Conservation (phyloP, 2,329 filamentous ascomycete genomes). For the Hirsutella minnesotensis region DNA sequence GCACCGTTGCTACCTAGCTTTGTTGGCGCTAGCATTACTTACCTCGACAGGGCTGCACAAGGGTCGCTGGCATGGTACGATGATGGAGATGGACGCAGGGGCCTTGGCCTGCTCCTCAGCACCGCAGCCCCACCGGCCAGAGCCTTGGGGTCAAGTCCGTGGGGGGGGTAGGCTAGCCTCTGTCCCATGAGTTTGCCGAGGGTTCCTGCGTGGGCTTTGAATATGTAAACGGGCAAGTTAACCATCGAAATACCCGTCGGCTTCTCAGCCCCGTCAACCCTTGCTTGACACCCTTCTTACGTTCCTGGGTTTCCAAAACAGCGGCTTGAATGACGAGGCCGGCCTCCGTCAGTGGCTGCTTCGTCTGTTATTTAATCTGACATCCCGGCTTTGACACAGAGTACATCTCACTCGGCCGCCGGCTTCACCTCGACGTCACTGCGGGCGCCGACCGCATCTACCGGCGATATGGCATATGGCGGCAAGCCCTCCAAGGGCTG, state of each 20-base stretch:
- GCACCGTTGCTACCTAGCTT: too few relatives aligned
- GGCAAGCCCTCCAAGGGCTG: conserved; percentile 55
- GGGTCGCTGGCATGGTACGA: neutral
- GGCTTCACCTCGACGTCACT: neutral
- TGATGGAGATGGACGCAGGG: neutral
- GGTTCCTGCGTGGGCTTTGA: neutral
- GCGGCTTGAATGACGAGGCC: too few relatives aligned
- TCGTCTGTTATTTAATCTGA: too few relatives aligned
- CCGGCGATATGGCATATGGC: conserved; percentile 44
- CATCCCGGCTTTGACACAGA: neutral
- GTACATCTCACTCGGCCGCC: neutral
- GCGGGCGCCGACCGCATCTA: neutral
- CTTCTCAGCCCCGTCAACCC: neutral
- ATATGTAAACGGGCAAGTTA: neutral
- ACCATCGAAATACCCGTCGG: neutral
- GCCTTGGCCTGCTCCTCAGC: neutral
- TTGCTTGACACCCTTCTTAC: too few relatives aligned
- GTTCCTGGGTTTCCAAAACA: too few relatives aligned
- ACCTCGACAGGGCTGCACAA: neutral
- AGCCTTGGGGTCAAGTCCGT: neutral
- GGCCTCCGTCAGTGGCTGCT: too few relatives aligned
- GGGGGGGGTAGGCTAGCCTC: neutral
- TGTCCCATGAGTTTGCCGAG: neutral
- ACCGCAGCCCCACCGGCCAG: neutral
- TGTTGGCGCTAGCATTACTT: neutral